Evolutionary conservation across 208 protist genomes (phyloP).

Genomic region (Trypanosoma rangeli): DNA sequence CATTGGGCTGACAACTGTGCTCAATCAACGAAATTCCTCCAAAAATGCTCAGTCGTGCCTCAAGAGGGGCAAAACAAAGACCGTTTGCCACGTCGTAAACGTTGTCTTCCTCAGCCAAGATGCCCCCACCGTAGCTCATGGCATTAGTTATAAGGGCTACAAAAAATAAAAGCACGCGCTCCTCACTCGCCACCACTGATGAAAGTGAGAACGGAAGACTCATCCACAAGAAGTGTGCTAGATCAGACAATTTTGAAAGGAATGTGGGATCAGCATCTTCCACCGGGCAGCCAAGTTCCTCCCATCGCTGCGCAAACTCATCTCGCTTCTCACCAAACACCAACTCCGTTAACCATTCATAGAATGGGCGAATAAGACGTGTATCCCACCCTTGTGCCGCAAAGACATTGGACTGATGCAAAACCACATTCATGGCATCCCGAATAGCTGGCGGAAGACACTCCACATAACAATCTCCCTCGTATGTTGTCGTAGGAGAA

Average conservation of each 20-base stretch:
- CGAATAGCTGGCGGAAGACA: conserved; percentile 13
- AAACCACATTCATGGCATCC: conserved; percentile 1
- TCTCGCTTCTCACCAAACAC: conserved; percentile 7
- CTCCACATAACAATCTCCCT: neutral
- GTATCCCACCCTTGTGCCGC: conserved; percentile 1
- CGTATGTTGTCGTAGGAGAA: neutral
- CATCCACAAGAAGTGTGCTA: conserved; percentile 20
- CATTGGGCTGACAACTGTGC: conserved; percentile 28
- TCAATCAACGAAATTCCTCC: conserved; percentile 23
- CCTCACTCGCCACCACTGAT: conserved; percentile 8
- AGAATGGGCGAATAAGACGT: conserved; percentile 16
- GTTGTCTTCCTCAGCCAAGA: neutral
- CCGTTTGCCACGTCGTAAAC: neutral
- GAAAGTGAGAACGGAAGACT: conserved; percentile 15
- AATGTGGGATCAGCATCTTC: conserved; percentile 14
- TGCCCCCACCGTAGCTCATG: conserved; percentile 15
- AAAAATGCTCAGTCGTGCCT: conserved; percentile 15
- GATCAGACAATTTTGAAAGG: conserved; percentile 8
- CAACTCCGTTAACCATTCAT: conserved; percentile 19
- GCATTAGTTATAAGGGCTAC: conserved; percentile 23
- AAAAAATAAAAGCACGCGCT: conserved; percentile 15
- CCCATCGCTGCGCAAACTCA: conserved; percentile 14
- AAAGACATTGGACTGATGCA: conserved; percentile 12
- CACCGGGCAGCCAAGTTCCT: conserved; percentile 22
- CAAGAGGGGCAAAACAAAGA: conserved; percentile 1